Percentiles rank a stretch among this genome's conserved stretches.
Conservation (phyloP, 257 asterid genomes). For the Euphrasia confusa region DNA sequence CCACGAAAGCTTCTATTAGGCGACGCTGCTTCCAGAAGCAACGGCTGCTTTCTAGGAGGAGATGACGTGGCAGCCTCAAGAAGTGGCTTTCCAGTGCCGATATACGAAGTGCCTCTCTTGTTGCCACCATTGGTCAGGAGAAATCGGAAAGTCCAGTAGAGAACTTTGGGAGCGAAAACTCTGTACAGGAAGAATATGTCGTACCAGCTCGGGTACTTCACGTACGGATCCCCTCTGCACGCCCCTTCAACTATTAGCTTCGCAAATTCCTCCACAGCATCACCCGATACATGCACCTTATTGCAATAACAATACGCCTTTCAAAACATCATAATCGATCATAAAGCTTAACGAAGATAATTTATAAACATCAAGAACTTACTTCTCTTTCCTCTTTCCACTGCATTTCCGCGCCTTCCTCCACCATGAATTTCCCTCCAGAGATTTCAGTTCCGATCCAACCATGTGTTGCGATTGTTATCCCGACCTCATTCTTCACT, state of each 20-base stretch:
- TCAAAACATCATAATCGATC: too few relatives aligned
- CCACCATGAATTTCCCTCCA: slow-evolving; percentile 72
- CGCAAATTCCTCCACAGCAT: slow-evolving; percentile 80
- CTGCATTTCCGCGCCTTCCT: slow-evolving; percentile 96
- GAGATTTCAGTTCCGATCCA: slow-evolving; percentile 84
- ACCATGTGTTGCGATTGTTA: slow-evolving; percentile 83
- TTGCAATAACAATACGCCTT: background rate
- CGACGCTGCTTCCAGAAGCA: slow-evolving; percentile 23
- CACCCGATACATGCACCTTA: slow-evolving; percentile 62
- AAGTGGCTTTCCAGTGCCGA: slow-evolving; percentile 73
- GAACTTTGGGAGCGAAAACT: slow-evolving; percentile 75
- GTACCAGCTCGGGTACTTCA: slow-evolving; percentile 87
- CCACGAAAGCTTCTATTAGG: slow-evolving; percentile 28
- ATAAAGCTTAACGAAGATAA: background rate
- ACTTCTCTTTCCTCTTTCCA: slow-evolving; percentile 97
- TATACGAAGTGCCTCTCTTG: slow-evolving; percentile 59
- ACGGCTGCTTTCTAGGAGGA: slow-evolving; percentile 24
- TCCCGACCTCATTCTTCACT: slow-evolving; percentile 62
- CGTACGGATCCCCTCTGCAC: slow-evolving; percentile 74
- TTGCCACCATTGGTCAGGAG: slow-evolving; percentile 43
- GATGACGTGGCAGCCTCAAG: slow-evolving; percentile 34
- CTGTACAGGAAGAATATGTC: slow-evolving; percentile 65
- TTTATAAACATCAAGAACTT: background rate
- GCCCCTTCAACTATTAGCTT: slow-evolving; percentile 71
- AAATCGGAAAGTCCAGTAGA: slow-evolving; percentile 67